These are phyloP conservation scores for Monosporascus sp. DNA, from an alignment of 2,329 filamentous ascomycete species.

Conservation along the genomic window DNA sequence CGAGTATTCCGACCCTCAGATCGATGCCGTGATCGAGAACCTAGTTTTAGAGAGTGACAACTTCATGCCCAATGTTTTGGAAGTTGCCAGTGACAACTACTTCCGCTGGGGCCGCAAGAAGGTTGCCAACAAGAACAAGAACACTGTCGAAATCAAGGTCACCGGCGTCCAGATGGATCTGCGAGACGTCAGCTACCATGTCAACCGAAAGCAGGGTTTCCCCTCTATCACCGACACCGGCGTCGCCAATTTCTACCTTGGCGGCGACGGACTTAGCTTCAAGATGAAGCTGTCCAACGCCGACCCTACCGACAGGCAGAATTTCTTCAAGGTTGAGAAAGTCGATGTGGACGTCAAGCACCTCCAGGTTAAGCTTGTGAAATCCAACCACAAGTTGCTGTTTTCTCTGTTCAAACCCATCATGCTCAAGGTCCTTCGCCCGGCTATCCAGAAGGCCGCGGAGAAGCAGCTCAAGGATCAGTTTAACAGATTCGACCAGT, in stretches of 20 bases:
- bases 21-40: constrained; percentile 91
- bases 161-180: constrained; percentile 92
- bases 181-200: constrained; percentile 84
- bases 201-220: constrained; percentile 93
- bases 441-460: constrained; percentile 77
- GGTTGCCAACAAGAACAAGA: constrained; percentile 72
- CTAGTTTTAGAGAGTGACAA: constrained; percentile 94
- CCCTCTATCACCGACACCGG: constrained; percentile 82
- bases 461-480: constrained; percentile 86
- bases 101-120: constrained; percentile 92
- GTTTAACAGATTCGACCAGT: constrained; percentile 66
- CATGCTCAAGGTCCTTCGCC: constrained; percentile 75
- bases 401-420: constrained; percentile 84
- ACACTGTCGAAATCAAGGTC: constrained; percentile 75
- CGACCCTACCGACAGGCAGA: constrained; percentile 65
- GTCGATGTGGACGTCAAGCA: constrained; percentile 77
- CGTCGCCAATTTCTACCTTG: constrained; percentile 81
- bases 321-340: constrained; percentile 94
- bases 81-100: constrained; percentile 88
- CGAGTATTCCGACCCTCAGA: constrained; percentile 77
- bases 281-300: constrained; percentile 83
- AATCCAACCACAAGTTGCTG: constrained; percentile 91
- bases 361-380: constrained; percentile 82
- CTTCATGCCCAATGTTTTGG: constrained; percentile 85
- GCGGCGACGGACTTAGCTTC: constrained; percentile 84